phyloP scores from a whole-genome alignment of 805 yeast species.

The Pichia thaimueangensis region DNA sequence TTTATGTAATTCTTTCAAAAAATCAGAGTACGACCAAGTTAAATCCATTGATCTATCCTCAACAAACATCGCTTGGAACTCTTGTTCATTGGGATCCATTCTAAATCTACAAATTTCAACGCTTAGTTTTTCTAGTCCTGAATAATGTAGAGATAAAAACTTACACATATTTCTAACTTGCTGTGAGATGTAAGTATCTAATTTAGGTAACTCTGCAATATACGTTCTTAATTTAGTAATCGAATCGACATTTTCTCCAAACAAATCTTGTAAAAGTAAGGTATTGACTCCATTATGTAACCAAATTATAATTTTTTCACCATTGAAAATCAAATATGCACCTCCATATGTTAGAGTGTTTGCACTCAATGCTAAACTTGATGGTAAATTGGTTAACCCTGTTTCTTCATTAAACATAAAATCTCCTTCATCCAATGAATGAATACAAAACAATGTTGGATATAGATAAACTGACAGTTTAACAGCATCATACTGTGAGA shows the following conservation, averaged over 20 bases:
- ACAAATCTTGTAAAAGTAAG: constrained; percentile 62
- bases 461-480: constrained; percentile 61
- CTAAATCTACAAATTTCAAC: constrained; percentile 60
- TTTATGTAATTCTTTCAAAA: constrained; percentile 60
- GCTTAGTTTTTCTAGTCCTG: constrained; percentile 36
- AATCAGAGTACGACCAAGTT: constrained; percentile 57
- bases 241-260: constrained; percentile 49
- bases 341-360: constrained; percentile 53
- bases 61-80: constrained; percentile 53
- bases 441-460: constrained; percentile 74
- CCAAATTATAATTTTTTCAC: constrained; percentile 53
- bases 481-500: constrained; percentile 50
- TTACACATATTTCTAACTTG: constrained; percentile 60
- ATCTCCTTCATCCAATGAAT: constrained; percentile 54
- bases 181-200: constrained; percentile 60
- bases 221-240: constrained; percentile 41
- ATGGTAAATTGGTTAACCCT: constrained; percentile 44
- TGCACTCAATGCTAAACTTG: constrained; percentile 38
- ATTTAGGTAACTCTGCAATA: constrained; percentile 56
- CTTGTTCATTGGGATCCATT: constrained; percentile 51
- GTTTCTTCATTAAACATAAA: constrained; percentile 39
- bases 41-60: constrained; percentile 64
- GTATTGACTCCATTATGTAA: constrained; percentile 65
- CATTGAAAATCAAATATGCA: constrained; percentile 71
- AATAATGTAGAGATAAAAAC: constrained; percentile 41